Base-by-base conservation (phyloP, 768 basidiomycete species). In the Hortiboletus flavorubellus region DNA sequence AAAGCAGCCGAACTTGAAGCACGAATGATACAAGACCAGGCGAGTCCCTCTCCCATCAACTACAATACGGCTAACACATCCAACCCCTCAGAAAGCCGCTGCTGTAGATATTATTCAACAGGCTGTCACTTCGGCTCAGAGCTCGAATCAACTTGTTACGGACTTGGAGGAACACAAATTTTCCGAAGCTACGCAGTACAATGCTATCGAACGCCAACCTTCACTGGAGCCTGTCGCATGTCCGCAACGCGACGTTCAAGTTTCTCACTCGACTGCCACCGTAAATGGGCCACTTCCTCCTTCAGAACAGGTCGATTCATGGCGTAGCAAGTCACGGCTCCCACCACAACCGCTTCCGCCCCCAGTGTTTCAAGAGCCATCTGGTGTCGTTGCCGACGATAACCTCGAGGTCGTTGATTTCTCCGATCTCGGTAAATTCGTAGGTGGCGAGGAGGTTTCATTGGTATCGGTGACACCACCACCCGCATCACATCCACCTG, bases 401-500 rank as follows among this genome's bases (percentile, higher is more conserved):
- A 80, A 84, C 51, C 77, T 91, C 4, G 89, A 91, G 63, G 80
- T 88, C n/a, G 81, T 93, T 8, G 89, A 92, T 63, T 93, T 91
- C 60, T 80, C 80, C 3, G 89, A 93, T 45, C 76, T 91, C 67
- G 87, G 77, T 41, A 86, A 82, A 71, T 81, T 92, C 55, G 76
- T 88, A 11, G 84, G 80, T 30, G 72, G 72, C 45, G 69, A 70
- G 30, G 48, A 66, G 14, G 30, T 53, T 37, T 48, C 49, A 30
- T 44, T 50, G 44, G 16, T 39, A 21, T 52, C 58, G 10, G 45
- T n/a, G 35, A 51, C 53, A 38, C 39, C 68, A 40, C 46, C 59
- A 44, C 48, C 59, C 29, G 51, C 63, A 29, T 55, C 68, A 21
- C 58, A 64, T 54, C 55, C 68, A 23, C 51, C 62, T 8, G 16